Base-by-base conservation (phyloP, 2,329 filamentous ascomycete genomes). In the Penicillium thymicola region DNA sequence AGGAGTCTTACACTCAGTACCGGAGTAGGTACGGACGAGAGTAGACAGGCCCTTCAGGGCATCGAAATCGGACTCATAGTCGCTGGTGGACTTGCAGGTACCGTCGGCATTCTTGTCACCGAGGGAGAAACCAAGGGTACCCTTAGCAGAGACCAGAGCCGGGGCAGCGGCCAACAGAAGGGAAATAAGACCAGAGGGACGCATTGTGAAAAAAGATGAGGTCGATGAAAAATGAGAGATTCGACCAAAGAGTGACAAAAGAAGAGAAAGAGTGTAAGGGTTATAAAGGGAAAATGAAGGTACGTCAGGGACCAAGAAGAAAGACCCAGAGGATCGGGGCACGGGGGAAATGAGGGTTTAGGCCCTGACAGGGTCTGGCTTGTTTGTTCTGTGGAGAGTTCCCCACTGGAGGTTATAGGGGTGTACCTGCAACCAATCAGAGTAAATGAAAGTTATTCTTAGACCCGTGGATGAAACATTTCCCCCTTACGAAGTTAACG, bases 21-120 rank as follows among this genome's bases (percentile, higher is more conserved):
- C 84, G 21, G 86, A 81, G 73, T 90, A 90, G 55, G 84, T 83
- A 58, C 88, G 82, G 47, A 89, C 86, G 37, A 88, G 65, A 36
- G 76, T 83, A 40, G 82, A 77, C 46, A 78, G 69, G 48, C 71
- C 68, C 63, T 79, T 78, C 66, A 89, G 79, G 48, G 82, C 80
- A 54, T 84, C 80, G 70, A 89, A 88, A 71, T 90, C 87, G 48
- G 75, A 77, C 64, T 84, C 80, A 72, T 87, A 90, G 72, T 89
- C 86, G 44, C 73, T 68, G 42, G 79, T 75, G 37, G 74, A 74
- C 75, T 90, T 90, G 81, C 87, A 90, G 40, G 70, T 73, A 41
- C 81, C 82, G 65, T 85, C 82, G 25, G 79, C 54, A 61, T 82
- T 82, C 70, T 88, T 86, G 65, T 85, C 83, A 58, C 87, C 87